Conservation (phyloP, 2,329 filamentous ascomycete genomes). For the Stemphylium vesicarium region DNA sequence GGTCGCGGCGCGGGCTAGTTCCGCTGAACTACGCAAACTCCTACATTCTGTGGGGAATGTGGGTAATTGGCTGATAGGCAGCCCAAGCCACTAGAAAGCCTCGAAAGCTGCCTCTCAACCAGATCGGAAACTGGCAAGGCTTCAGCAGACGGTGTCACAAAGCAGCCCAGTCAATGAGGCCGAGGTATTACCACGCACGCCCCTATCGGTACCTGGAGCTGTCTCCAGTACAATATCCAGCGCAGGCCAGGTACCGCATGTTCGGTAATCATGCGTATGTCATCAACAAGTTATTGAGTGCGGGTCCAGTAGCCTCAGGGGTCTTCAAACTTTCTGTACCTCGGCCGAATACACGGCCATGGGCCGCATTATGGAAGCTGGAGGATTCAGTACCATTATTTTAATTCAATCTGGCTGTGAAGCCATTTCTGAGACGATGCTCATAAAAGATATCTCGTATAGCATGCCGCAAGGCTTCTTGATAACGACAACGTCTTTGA, state of each 20-base stretch:
- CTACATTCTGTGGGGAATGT: slow-evolving; percentile 1
- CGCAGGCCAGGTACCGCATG: not conserved
- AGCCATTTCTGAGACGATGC: not conserved
- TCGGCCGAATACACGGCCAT: not conserved
- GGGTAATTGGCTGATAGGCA: slow-evolving; percentile 4
- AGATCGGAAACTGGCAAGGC: slow-evolving; percentile 1
- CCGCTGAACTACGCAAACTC: slow-evolving; percentile 4
- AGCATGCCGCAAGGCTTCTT: not conserved
- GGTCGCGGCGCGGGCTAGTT: slow-evolving; percentile 5
- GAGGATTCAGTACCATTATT: not conserved
- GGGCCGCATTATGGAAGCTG: not conserved
- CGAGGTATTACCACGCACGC: not conserved
- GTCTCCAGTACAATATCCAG: not conserved
- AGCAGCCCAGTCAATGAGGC: not conserved
- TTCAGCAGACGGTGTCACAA: not conserved
- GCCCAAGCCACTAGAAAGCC: not conserved
- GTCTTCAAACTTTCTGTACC: not conserved
- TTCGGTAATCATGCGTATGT: not conserved
- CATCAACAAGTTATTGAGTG: not conserved
- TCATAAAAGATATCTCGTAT: not conserved
- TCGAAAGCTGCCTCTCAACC: not conserved
- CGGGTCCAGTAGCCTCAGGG: not conserved
- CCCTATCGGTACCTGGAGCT: not conserved
- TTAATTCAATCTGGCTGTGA: not conserved
- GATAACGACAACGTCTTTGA: not conserved